Conservation (phyloP, 805 yeast genomes). For the Brettanomyces sp. region DNA sequence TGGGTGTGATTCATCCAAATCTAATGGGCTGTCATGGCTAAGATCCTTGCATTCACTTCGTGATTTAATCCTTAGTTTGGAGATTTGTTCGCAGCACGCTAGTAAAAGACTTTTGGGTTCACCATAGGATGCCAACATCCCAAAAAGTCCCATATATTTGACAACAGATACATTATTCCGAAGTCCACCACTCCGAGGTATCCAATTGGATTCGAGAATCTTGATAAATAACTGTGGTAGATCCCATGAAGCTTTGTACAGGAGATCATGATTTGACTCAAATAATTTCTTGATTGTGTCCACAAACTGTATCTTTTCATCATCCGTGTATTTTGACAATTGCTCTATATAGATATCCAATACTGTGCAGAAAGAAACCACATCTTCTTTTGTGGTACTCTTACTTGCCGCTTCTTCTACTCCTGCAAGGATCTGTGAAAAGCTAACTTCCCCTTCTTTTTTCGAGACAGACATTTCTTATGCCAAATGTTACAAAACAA, state of each 20-base stretch:
- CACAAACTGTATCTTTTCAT: slow-evolving; percentile 44
- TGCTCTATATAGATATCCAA: slow-evolving; percentile 52
- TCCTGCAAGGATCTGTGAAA: not conserved
- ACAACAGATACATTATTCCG: slow-evolving; percentile 30
- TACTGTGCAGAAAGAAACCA: slow-evolving; percentile 61
- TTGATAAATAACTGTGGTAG: slow-evolving; percentile 59
- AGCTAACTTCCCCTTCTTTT: not conserved
- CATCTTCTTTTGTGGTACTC: slow-evolving; percentile 36
- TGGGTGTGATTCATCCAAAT: not conserved
- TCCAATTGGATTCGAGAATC: slow-evolving; percentile 36
- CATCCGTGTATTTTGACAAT: slow-evolving; percentile 33
- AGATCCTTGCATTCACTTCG: slow-evolving; percentile 8
- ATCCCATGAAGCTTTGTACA: slow-evolving; percentile 83
- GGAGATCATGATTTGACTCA: slow-evolving; percentile 35
- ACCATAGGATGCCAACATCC: slow-evolving; percentile 56
- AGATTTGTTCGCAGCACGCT: slow-evolving; percentile 57
- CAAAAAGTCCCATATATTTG: slow-evolving; percentile 41
- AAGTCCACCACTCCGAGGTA: slow-evolving; percentile 20
- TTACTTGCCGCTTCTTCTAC: slow-evolving; percentile 18
- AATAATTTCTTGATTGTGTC: slow-evolving; percentile 35
- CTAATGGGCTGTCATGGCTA: not conserved
- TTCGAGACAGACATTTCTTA: too few relatives aligned
- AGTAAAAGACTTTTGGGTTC: slow-evolving; percentile 75
- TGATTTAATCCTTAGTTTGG: not conserved
- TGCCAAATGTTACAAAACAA: too few relatives aligned